Evolutionary conservation across 768 basidiomycete species (phyloP), one percentile per base, ranked within the genome.

Genomic region (Xerocomellus amylosporus): DNA sequence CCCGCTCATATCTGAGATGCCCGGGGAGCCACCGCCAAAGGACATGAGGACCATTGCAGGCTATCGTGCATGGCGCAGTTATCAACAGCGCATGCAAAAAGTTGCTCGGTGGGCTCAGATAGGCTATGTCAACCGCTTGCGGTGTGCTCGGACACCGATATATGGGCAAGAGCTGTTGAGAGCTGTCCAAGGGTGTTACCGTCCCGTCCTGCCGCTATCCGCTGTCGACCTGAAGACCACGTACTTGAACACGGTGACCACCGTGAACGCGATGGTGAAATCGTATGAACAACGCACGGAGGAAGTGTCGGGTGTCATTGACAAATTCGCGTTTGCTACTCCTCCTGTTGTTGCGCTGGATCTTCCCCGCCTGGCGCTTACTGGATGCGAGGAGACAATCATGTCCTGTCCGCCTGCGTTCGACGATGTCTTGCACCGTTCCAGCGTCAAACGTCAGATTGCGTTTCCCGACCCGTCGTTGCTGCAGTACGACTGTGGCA

Each of bases 401-500:
- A 43, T 58, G 6, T 56, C 59, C 2, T 72, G 75, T 57, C 63
- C 75, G 6, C 66, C 72, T 2, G 72, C 74, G 15, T 89, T 93
- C 63, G 93, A 94, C 64, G 72, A 74, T 1, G 71, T 79, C 20
- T 68, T 97, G 12, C 94, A 97, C 67, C 79, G 74, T 24, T 73
- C 87, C 1, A 83, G 80, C 39, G 91, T 93, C 60, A 93, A 91
- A 67, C 78, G 93, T 30, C 91, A 93, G 61, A 92, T 98, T 50
- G 94, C 93, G 2, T 97, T 98, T 69, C 95, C 95, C 0, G 91
- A 95, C 61, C 83, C 87, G 0, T 90, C 86, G 5, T 77, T 96
- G 31, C 77, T 97, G 8, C 94, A 97, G 66, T 97, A 93, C 68
- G 95, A 98, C 69, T 97, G 95, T 64, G 95, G 95, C 42, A 98